These are phyloP conservation scores for Rhizopus stolonifer DNA, from an alignment of 371 early-diverging fungal genomes.

Conservation along the genomic window DNA sequence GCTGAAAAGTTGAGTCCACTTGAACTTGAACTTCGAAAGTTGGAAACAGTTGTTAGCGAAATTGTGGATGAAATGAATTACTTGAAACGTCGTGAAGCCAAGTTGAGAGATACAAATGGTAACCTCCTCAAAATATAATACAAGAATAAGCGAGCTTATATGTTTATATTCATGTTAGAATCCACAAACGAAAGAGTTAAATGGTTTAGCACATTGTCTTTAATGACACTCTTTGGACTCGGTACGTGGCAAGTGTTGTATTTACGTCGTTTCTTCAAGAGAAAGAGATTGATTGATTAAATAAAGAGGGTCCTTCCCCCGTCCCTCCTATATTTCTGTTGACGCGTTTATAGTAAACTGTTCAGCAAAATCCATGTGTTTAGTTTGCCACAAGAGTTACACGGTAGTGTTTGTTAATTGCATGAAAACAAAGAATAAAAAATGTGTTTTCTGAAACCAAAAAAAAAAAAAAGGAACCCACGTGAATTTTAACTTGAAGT, in stretches of 20 bases:
- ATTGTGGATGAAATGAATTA: conserved; percentile 80
- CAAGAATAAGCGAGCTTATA: background rate
- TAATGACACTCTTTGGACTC: conserved; percentile 64
- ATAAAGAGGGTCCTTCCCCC: too few relatives aligned
- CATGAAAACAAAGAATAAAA: too few relatives aligned
- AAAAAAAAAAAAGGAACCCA: too few relatives aligned
- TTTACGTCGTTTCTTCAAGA: conserved; percentile 80
- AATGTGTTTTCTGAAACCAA: too few relatives aligned
- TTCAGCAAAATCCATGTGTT: too few relatives aligned
- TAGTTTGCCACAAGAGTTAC: too few relatives aligned
- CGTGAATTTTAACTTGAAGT: too few relatives aligned
- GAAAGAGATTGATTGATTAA: conserved; percentile 80
- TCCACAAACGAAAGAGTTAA: conserved; percentile 83
- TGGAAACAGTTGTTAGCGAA: conserved; percentile 75
- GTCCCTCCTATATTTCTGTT: too few relatives aligned
- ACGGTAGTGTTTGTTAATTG: too few relatives aligned
- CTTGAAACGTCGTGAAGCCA: conserved; percentile 74
- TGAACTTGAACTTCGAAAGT: conserved; percentile 80
- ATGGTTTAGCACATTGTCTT: conserved; percentile 71
- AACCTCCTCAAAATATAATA: conserved; percentile 16
- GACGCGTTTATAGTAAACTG: too few relatives aligned
- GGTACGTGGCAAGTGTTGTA: conserved; percentile 85
- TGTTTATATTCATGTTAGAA: conserved; percentile 45
- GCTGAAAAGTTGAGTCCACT: conserved; percentile 85
- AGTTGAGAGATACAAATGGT: conserved; percentile 90